Conservation (phyloP, 116 monocot species). For the Trichopus zeylanicus region DNA sequence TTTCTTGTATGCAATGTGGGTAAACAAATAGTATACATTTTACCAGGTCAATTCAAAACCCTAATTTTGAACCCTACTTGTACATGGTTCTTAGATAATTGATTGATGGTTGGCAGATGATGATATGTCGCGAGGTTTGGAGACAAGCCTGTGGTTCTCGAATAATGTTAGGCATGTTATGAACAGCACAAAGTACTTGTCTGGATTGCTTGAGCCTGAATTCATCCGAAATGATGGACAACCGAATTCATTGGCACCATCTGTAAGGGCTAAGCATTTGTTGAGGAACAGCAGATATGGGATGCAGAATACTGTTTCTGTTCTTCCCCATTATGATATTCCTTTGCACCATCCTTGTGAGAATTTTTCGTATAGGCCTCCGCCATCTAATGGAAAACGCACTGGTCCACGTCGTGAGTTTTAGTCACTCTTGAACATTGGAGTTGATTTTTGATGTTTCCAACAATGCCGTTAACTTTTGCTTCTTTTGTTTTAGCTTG, state of each 20-base stretch:
- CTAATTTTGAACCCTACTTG: not conserved
- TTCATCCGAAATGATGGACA: not conserved
- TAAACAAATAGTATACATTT: too few relatives aligned
- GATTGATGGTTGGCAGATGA: conserved; percentile 4
- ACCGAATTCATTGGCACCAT: not conserved
- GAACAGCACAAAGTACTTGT: not conserved
- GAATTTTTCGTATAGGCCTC: conserved; percentile 8
- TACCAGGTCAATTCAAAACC: not conserved
- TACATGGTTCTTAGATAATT: not conserved
- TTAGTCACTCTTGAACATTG: not conserved
- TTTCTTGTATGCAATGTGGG: too few relatives aligned
- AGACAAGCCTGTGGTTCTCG: not conserved
- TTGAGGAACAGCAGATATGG: not conserved
- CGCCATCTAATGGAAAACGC: conserved; percentile 7
- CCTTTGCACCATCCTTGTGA: conserved; percentile 1
- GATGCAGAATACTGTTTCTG: not conserved
- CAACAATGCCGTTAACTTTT: not conserved
- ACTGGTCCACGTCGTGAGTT: conserved; percentile 13
- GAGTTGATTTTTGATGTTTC: not conserved
- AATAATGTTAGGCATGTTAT: conserved; percentile 3
- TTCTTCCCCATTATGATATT: conserved; percentile 1
- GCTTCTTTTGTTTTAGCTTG: not conserved
- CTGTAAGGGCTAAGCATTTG: not conserved
- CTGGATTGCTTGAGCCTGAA: not conserved
- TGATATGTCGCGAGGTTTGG: not conserved